A percentile compares a stretch with the other conserved stretches of the same genome.
Evolutionary conservation across 495 filamentous ascomycete genomes (phyloP).

Genomic region (Aspergillus diversus): DNA sequence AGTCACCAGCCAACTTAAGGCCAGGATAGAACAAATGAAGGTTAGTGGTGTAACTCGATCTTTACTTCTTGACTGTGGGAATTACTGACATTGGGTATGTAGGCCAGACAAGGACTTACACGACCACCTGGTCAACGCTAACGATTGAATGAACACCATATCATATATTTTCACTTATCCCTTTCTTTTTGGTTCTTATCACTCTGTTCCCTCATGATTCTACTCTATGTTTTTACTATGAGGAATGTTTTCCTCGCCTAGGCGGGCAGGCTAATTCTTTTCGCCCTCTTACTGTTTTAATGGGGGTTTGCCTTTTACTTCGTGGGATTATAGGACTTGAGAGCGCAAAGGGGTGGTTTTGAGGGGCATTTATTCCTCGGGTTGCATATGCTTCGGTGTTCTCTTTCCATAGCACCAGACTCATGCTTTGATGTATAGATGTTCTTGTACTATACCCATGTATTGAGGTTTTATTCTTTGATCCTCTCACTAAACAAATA

Average conservation of each 20-base stretch:
- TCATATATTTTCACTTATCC: conserved; percentile 26
- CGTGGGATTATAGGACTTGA: conserved; percentile 1
- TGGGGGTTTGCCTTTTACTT: conserved; percentile 11
- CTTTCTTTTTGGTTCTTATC: conserved; percentile 20
- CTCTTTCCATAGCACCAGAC: conserved; percentile 5
- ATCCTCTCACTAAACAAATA: not conserved
- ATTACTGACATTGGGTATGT: conserved; percentile 16
- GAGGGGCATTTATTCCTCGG: conserved; percentile 4
- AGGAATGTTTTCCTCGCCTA: conserved; percentile 16
- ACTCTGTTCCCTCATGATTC: conserved; percentile 19
- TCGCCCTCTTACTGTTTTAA: not conserved
- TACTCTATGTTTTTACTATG: conserved; percentile 13
- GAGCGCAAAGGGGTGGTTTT: conserved; percentile 9
- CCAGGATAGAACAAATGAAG: conserved; percentile 91
- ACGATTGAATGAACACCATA: conserved; percentile 36
- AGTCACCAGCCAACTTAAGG: conserved; percentile 95
- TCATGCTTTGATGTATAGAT: conserved; percentile 16
- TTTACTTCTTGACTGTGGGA: not conserved
- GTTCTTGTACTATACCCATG: conserved; percentile 13
- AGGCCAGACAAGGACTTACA: conserved; percentile 51
- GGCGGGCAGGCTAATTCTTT: conserved; percentile 17
- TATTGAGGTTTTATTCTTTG: conserved; percentile 5
- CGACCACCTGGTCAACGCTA: conserved; percentile 45
- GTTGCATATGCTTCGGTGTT: conserved; percentile 9
- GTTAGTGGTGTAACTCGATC: conserved; percentile 42